A percentile compares a stretch with the other conserved stretches of the same genome.
Evolutionary conservation across 1,139 yeast species (phyloP).

Genomic region (Diutina mesorugosa): DNA sequence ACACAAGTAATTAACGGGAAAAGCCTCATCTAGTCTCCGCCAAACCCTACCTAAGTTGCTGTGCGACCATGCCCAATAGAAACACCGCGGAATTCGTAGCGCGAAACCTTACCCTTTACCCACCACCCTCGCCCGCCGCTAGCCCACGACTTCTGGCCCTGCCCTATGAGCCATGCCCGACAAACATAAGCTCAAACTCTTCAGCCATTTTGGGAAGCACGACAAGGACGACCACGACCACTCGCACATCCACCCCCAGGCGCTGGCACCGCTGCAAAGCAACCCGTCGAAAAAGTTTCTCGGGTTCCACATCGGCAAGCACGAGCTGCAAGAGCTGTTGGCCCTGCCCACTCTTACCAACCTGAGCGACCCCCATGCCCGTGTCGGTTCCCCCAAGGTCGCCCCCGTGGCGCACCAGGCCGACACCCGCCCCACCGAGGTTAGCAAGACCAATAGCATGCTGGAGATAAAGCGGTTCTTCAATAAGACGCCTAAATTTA

Average conservation of each 20-base stretch:
- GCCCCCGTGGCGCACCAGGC: conserved; percentile 16
- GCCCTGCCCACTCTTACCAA: conserved; percentile 8
- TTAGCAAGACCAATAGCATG: conserved; percentile 33
- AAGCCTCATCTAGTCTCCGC: neutral
- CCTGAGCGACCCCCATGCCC: conserved; percentile 5
- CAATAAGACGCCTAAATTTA: conserved; percentile 3
- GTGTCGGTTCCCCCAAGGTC: conserved; percentile 9
- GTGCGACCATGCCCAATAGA: neutral
- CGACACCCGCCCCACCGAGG: conserved; percentile 11
- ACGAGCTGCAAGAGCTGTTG: conserved; percentile 10
- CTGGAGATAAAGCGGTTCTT: conserved; percentile 37
- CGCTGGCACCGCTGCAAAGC: neutral
- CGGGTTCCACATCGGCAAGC: conserved; percentile 13
- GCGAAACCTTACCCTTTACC: neutral
- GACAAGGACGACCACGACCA: neutral
- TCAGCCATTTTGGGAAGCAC: conserved; percentile 15
- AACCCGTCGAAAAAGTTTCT: conserved; percentile 5
- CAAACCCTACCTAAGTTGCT: neutral
- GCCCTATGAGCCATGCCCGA: conserved; percentile 24
- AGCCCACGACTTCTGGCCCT: neutral
- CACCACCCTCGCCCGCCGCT: neutral
- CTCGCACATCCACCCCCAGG: neutral
- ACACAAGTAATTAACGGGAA: too few relatives aligned
- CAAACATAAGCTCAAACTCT: conserved; percentile 31
- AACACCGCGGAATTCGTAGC: neutral